Base-by-base conservation (phyloP, 805 yeast genomes). In the Myxozyma monticola region DNA sequence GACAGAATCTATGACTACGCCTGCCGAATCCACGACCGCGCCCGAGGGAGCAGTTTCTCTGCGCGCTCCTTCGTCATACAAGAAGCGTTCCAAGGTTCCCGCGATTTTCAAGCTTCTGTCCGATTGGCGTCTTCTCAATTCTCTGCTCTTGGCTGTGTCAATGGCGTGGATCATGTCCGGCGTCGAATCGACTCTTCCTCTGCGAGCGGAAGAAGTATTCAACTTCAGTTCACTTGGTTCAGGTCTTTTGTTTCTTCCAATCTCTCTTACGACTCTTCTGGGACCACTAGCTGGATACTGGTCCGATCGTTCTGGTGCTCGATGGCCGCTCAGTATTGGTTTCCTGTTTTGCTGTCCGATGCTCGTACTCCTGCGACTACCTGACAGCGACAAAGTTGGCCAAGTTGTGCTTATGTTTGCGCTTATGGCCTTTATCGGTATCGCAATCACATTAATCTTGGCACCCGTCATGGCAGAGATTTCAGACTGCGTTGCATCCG, bases 141-240 rank as follows among this genome's bases (percentile, higher is more conserved):
- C 50, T 8, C 42, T 65, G 21, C 42, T 62, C 21, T 60, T 60
- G 36, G 45, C 67, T 4, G 26, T 65, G n/a, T 55, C 62, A 9
- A 39, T 63, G 17, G 67, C 63, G 5, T 65, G 68, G 68, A 44
- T 66, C 29, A 43, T 66, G 38, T 45, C 65, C 41, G 62, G 65
- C 4, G 31, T 68, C n/a, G 71, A 68, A 42, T 56, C 71, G 3
- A 65, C 67, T 1, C 44, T 68, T 12, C 62, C 71, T 7, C 47
- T 66, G 14, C 68, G 63, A 47, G 43, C 67, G 18, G 54, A 64
- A 12, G 54, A 55, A 3, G 35, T 63, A 1, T 67, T 68, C 42
- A 51, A 61, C 12, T 68, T 62, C 37, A 49, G 52, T 38, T 62
- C 71, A 1, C 54, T 65, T 14, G 59, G 61, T 12, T 41, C 65